Evolutionary conservation across 306 rosid species (phyloP).

Genomic region (Pyrus pyrifolia): DNA sequence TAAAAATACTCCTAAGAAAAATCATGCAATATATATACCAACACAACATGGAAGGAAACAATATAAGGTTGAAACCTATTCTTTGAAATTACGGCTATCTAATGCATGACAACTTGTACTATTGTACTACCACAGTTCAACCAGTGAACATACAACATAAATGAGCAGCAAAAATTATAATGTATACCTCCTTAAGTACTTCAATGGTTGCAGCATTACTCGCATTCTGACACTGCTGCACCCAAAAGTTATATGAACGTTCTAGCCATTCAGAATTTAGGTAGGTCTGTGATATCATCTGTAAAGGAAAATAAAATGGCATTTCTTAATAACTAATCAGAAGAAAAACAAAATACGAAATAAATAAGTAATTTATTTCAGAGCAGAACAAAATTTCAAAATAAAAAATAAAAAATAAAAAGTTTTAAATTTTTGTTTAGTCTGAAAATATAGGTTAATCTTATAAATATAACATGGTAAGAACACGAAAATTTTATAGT

Average conservation of each 20-base stretch:
- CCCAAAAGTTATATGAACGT: constrained; percentile 64
- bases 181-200: constrained; percentile 80
- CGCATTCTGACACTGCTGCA: constrained; percentile 64
- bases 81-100: not conserved
- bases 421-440: not conserved
- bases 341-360: not conserved
- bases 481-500: not conserved
- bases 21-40: not conserved
- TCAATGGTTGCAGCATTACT: constrained; percentile 72
- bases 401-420: too few species aligned
- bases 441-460: not conserved
- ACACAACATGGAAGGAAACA: not conserved
- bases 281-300: constrained; percentile 68
- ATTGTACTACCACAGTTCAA: not conserved
- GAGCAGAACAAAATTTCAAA: constrained; percentile 1
- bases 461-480: not conserved
- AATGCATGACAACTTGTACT: not conserved
- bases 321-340: constrained; percentile 15
- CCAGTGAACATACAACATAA: not conserved
- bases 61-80: not conserved
- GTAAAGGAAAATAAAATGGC: constrained; percentile 18
- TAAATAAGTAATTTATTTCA: not conserved
- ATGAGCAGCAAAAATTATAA: constrained; percentile 19
- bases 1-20: not conserved
- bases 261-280: constrained; percentile 66